Evolutionary conservation across 208 protist species (phyloP).

Genomic region (Acanthamoeba royreba): DNA sequence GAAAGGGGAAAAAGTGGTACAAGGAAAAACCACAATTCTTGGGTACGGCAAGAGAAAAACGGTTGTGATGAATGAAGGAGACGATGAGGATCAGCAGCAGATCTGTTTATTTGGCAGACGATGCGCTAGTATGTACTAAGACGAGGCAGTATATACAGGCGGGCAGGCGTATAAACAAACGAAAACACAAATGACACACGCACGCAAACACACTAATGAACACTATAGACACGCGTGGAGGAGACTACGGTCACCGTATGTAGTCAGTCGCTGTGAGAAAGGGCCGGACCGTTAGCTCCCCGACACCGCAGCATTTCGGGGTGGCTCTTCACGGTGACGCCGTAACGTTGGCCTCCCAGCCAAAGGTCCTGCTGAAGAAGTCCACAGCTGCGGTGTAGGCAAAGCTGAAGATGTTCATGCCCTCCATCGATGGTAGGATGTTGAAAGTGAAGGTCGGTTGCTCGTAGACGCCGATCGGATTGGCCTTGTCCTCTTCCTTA

Average conservation of each 20-base stretch:
- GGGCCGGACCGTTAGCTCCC: too few species aligned
- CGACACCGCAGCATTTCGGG: too few species aligned
- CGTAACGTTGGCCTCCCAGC: background rate
- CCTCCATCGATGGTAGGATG: background rate
- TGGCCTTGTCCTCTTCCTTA: background rate
- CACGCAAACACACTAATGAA: background rate
- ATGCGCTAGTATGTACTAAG: background rate
- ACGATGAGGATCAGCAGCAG: too few species aligned
- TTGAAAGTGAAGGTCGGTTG: background rate
- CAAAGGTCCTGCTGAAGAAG: slow-evolving; percentile 32
- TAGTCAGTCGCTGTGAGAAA: background rate
- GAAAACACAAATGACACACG: background rate
- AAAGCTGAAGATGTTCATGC: slow-evolving; percentile 45
- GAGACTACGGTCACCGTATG: background rate
- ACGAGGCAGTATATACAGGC: background rate
- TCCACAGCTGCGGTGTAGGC: slow-evolving; percentile 31
- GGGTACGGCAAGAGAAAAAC: too few species aligned
- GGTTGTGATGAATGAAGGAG: too few species aligned
- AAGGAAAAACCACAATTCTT: too few species aligned
- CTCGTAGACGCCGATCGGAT: background rate
- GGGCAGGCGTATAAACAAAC: background rate
- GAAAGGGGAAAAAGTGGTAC: too few species aligned
- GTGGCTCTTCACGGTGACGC: too few species aligned
- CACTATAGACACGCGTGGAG: background rate
- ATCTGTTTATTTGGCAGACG: background rate